phyloP scores from a whole-genome alignment of 441 rosid genomes.

The Eutrema salsugineum region DNA sequence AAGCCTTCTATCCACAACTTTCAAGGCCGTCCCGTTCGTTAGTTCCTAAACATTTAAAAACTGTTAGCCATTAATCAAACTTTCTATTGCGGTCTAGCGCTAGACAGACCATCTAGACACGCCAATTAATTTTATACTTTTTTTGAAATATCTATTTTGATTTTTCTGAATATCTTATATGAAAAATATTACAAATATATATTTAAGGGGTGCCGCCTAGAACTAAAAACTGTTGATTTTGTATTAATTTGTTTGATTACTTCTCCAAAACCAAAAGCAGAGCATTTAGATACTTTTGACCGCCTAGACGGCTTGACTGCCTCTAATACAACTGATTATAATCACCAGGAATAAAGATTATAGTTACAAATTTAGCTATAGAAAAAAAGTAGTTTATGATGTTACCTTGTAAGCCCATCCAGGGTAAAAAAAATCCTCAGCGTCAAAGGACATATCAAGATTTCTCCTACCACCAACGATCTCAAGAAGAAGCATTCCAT shows the following conservation, averaged over 20 bases:
- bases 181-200: neutral
- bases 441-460: constrained; percentile 74
- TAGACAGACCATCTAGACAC: neutral
- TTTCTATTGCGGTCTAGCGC: neutral
- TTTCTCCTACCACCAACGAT: constrained; percentile 91
- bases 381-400: neutral
- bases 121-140: neutral
- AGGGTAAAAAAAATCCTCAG: constrained; percentile 79
- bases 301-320: neutral
- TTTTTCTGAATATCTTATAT: neutral
- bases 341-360: too few species aligned
- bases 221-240: neutral
- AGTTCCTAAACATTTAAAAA: constrained; percentile 41
- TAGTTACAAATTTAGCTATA: too few species aligned
- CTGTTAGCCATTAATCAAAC: neutral
- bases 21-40: constrained; percentile 47
- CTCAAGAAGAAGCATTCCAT: constrained; percentile 91
- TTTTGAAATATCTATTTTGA: neutral
- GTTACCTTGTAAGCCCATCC: constrained; percentile 88
- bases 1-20: constrained; percentile 65
- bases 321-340: too few species aligned
- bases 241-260: too few species aligned
- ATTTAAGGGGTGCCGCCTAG: neutral
- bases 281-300: neutral
- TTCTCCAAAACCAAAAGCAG: too few species aligned